Conservation (phyloP, 495 filamentous ascomycete species). For the Trichoderma orchidacearum region DNA sequence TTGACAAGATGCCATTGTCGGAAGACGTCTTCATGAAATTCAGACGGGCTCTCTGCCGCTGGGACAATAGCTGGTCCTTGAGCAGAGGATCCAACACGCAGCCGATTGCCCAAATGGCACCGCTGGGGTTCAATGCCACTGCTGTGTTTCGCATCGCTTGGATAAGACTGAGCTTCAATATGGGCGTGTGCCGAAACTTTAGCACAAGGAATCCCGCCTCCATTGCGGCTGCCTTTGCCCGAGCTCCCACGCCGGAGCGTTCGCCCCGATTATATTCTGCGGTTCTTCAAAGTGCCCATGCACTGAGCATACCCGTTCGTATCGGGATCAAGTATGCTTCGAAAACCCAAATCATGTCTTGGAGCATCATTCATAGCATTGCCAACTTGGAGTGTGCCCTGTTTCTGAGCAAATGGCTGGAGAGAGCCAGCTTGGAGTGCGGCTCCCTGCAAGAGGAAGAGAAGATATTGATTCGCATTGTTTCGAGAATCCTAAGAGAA, state of each 20-base stretch:
- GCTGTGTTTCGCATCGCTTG: conserved; percentile 40
- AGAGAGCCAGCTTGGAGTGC: conserved; percentile 7
- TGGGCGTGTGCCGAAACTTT: conserved; percentile 31
- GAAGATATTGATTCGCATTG: background rate
- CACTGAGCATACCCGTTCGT: conserved; percentile 38
- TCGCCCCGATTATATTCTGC: conserved; percentile 37
- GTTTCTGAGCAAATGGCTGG: conserved; percentile 36
- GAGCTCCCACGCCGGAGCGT: conserved; percentile 27
- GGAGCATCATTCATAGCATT: conserved; percentile 22
- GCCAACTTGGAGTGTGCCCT: conserved; percentile 29
- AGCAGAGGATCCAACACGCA: conserved; percentile 39
- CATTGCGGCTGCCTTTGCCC: conserved; percentile 25
- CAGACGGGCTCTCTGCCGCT: conserved; percentile 23
- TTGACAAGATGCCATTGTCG: background rate
- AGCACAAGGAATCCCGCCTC: conserved; percentile 32
- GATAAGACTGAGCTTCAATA: conserved; percentile 35
- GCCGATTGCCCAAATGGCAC: conserved; percentile 36
- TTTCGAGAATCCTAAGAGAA: background rate
- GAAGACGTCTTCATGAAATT: conserved; percentile 8
- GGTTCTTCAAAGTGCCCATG: conserved; percentile 37
- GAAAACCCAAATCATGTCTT: conserved; percentile 38
- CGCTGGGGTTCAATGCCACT: conserved; percentile 41
- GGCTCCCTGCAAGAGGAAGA: background rate
- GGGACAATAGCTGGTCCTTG: conserved; percentile 39
- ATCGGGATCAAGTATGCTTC: conserved; percentile 40